Base-by-base conservation (phyloP, 257 asterid genomes). In the Penstemon newberryi region DNA sequence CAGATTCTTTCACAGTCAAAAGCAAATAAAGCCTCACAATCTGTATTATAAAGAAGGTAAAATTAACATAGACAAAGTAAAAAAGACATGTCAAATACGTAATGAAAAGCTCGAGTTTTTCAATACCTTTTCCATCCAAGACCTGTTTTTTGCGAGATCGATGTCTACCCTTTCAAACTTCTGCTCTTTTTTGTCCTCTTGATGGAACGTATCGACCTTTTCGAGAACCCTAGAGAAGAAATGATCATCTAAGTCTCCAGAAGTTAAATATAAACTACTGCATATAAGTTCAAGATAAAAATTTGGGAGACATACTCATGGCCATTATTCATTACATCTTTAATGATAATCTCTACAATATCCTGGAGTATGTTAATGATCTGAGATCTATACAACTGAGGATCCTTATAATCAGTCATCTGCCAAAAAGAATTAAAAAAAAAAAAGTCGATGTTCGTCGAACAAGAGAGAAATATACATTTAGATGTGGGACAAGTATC, bases 61-160 rank as follows among this genome's bases (percentile, higher is more conserved):
- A 62, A 66, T 46, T 50, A 58, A 36, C 39, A 56, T 10, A 70
- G 18, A 65, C 33, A 58, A 63, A 49, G 53, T 58, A 55, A 69
- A 33, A 41, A 39, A 56, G 51, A 69, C 63, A 38, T 41, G 15
- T 4, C 63, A 44, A 69, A 25, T 4, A 51, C 46, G 19, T 61
- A 84, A 59, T 63, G 7, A 65, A 25, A 71, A 73, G 41, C 37
- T 39, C 10, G 49, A 70, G 56, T 36, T 9, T 10, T 18, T 49
- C 70, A 66, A 63, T 72, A 90, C 99, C 99, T 94, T 94, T 78
- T 94, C 99, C 87, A 83, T 87, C 99, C 98, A 94, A 6, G 85
- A 57, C 56, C 79, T 73, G 72, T 77, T 75, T 40, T 69, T 64
- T 39, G 80, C 79, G 78, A 89, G 91, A 49, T 81, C 73, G 60